These are phyloP conservation scores for Fusarium sp. DNA, from an alignment of 2,329 filamentous ascomycete genomes.

Conservation along the genomic window DNA sequence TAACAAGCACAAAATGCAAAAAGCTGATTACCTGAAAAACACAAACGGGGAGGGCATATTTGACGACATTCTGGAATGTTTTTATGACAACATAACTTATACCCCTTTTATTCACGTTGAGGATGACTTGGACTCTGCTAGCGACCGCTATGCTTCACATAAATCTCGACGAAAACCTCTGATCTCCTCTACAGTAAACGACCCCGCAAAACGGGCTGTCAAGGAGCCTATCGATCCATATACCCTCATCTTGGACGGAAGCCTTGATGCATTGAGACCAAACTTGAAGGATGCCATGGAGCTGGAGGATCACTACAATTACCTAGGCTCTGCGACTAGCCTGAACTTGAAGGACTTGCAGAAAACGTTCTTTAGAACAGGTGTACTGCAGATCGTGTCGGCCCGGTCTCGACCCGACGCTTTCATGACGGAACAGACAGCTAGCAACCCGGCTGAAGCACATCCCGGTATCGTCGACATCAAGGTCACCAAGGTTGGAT, in stretches of 20 bases:
- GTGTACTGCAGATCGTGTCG: conserved; percentile 93
- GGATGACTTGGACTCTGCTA: conserved; percentile 84
- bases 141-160: conserved; percentile 74
- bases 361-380: conserved; percentile 89
- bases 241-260: conserved; percentile 89
- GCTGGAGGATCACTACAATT: conserved; percentile 90
- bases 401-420: conserved; percentile 92
- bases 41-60: conserved; percentile 91
- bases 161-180: conserved; percentile 77
- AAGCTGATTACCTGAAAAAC: conserved; percentile 93
- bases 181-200: conserved; percentile 68
- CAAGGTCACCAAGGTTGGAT: conserved; percentile 94
- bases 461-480: conserved; percentile 96
- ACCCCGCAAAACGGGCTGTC: conserved; percentile 65
- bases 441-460: conserved; percentile 84
- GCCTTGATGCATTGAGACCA: conserved; percentile 82
- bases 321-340: conserved; percentile 78
- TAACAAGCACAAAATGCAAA: conserved; percentile 99
- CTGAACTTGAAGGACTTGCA: conserved; percentile 85
- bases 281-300: conserved; percentile 92
- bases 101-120: conserved; percentile 98
- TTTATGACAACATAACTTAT: conserved; percentile 98
- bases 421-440: conserved; percentile 89
- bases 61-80: conserved; percentile 91
- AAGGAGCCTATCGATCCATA: conserved; percentile 96